Evolutionary conservation across 345 rosid species (phyloP).

Genomic region (Draba incana): DNA sequence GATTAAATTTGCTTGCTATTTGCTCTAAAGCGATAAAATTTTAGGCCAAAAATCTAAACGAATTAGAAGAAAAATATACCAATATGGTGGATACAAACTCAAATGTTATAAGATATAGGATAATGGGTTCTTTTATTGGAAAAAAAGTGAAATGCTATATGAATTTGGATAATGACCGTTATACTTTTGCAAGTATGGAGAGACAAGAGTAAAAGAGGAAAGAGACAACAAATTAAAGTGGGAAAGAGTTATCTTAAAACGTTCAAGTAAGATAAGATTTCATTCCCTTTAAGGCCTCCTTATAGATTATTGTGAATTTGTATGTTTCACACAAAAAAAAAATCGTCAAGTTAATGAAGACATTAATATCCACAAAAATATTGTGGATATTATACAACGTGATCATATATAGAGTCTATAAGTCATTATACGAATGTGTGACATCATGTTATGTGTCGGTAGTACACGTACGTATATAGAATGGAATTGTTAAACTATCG

Average conservation of each 20-base stretch:
- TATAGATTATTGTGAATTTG: not conserved
- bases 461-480: slow-evolving; percentile 4
- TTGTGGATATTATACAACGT: not conserved
- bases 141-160: not conserved
- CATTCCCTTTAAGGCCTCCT: slow-evolving; percentile 7
- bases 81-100: not conserved
- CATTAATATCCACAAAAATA: too few species aligned
- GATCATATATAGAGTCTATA: slow-evolving; percentile 7
- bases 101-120: not conserved
- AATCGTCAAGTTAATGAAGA: too few species aligned
- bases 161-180: slow-evolving; percentile 1
- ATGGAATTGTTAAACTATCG: slow-evolving; percentile 18
- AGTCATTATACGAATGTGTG: slow-evolving; percentile 29
- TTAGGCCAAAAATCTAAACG: too few species aligned
- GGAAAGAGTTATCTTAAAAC: not conserved
- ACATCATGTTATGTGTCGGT: slow-evolving; percentile 16
- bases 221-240: slow-evolving; percentile 5
- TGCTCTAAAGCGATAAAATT: too few species aligned
- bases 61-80: too few species aligned
- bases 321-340: too few species aligned
- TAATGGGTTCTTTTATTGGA: not conserved
- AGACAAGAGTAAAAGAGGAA: not conserved
- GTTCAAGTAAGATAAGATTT: slow-evolving; percentile 30
- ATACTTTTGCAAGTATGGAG: not conserved
- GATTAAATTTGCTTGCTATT: too few species aligned